phyloP scores from a whole-genome alignment of 768 basidiomycete species.

The Amanita exitialis region DNA sequence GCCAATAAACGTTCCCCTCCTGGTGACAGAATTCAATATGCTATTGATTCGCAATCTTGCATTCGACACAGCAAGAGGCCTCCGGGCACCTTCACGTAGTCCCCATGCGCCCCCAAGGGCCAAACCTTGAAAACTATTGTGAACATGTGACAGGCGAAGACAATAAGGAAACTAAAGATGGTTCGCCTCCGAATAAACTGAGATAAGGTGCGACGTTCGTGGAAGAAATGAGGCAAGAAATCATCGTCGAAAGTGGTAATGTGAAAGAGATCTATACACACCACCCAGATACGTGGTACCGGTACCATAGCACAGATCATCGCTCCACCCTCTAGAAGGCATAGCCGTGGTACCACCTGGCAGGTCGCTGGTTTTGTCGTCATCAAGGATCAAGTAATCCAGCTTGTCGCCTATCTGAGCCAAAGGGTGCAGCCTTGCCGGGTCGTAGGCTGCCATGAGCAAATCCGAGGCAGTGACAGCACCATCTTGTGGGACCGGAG shows the following conservation, averaged over 20 bases:
- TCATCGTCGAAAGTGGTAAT: slow-evolving; percentile 42
- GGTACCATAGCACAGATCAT: slow-evolving; percentile 98
- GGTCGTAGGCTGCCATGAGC: slow-evolving; percentile 82
- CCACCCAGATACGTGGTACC: slow-evolving; percentile 98
- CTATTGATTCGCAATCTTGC: slow-evolving; percentile 90
- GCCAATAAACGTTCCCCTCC: slow-evolving; percentile 95
- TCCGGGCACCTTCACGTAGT: slow-evolving; percentile 82
- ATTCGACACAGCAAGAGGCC: slow-evolving; percentile 82
- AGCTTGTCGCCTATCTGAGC: slow-evolving; percentile 88
- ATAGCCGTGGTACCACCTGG: slow-evolving; percentile 88
- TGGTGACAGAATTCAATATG: slow-evolving; percentile 90
- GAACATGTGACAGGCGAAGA: slow-evolving; percentile 74
- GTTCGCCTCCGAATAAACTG: slow-evolving; percentile 34
- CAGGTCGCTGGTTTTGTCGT: slow-evolving; percentile 88
- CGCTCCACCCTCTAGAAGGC: slow-evolving; percentile 95
- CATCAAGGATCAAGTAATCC: slow-evolving; percentile 92
- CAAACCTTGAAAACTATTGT: slow-evolving; percentile 65
- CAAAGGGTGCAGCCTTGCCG: slow-evolving; percentile 87
- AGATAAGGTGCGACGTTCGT: slow-evolving; percentile 60
- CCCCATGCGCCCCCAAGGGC: slow-evolving; percentile 95
- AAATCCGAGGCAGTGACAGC: slow-evolving; percentile 80
- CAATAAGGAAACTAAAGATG: slow-evolving; percentile 70
- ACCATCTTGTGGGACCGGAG: slow-evolving; percentile 32
- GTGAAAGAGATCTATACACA: slow-evolving; percentile 61
- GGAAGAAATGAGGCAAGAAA: slow-evolving; percentile 39